phyloP scores from a whole-genome alignment of 2,329 filamentous ascomycete species.

The Exophiala lecanii-corni region DNA sequence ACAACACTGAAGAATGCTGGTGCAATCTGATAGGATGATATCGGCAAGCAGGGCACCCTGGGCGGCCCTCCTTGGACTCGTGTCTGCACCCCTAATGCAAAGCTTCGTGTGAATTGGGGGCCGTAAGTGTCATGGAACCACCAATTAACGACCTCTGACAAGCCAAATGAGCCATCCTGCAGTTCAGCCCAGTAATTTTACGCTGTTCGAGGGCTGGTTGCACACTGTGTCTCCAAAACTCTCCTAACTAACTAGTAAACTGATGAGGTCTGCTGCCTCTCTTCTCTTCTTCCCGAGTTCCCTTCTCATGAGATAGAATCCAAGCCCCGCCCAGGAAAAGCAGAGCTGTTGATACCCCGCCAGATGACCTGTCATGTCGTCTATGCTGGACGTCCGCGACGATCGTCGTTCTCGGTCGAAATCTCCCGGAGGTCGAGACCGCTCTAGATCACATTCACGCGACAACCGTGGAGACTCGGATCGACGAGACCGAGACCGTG shows the following conservation, averaged over 20 bases:
- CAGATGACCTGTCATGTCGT: constrained; percentile 10
- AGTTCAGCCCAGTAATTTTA: background rate
- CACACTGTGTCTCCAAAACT: background rate
- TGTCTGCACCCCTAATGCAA: constrained; percentile 18
- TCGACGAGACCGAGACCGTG: constrained; percentile 24
- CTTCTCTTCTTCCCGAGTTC: background rate
- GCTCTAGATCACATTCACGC: constrained; percentile 42
- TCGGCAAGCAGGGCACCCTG: background rate
- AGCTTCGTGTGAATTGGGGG: constrained; percentile 15
- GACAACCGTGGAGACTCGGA: constrained; percentile 34
- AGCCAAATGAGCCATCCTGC: no score
- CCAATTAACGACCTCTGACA: background rate
- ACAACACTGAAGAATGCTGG: no score
- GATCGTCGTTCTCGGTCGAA: constrained; percentile 39
- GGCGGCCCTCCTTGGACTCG: constrained; percentile 2
- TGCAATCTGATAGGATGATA: no score
- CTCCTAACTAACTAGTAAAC: background rate
- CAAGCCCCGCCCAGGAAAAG: no score
- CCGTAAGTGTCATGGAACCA: background rate
- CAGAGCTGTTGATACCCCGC: no score
- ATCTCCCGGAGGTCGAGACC: constrained; percentile 36
- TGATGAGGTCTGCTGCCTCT: background rate
- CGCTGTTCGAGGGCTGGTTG: background rate
- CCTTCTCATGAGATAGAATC: background rate
- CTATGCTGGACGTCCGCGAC: constrained; percentile 23